Percentiles rank a stretch among this genome's conserved stretches.
phyloP scores from a whole-genome alignment of 306 rosid species.

The Malus asiatica region DNA sequence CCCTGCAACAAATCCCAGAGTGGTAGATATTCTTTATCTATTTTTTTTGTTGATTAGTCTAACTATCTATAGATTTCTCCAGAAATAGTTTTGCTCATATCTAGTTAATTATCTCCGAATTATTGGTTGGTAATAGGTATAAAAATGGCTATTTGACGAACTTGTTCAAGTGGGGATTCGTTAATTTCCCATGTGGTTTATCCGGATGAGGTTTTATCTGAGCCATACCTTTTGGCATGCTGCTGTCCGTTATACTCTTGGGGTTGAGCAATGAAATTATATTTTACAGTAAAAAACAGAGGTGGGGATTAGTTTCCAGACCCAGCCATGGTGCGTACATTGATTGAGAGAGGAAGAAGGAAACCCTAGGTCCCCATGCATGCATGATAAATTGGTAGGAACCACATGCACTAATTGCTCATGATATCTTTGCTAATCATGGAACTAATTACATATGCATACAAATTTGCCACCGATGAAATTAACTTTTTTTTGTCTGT shows the following conservation, averaged over 20 bases:
- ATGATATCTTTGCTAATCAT: not conserved
- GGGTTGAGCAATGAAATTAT: too few relatives aligned
- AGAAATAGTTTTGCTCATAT: not conserved
- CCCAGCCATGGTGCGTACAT: not conserved
- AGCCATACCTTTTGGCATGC: too few relatives aligned
- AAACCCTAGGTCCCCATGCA: not conserved
- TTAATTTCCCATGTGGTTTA: too few relatives aligned
- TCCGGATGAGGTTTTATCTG: too few relatives aligned
- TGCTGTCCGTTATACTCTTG: too few relatives aligned
- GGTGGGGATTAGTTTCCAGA: not conserved
- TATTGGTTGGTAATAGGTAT: not conserved
- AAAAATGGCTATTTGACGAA: not conserved
- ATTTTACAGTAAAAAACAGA: too few relatives aligned
- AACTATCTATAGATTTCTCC: not conserved
- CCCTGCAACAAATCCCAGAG: not conserved
- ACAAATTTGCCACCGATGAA: not conserved
- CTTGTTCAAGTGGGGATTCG: not conserved
- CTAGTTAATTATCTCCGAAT: not conserved
- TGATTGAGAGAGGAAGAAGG: not conserved
- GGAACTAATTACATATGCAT: not conserved
- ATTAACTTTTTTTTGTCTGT: not conserved
- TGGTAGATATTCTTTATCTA: too few relatives aligned
- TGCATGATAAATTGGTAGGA: too few relatives aligned
- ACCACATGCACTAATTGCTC: not conserved
- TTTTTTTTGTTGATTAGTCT: not conserved